Percentiles rank a stretch among this genome's conserved stretches.
phyloP scores from a whole-genome alignment of 805 yeast genomes.

The Tetrapisispora nanseiensis region DNA sequence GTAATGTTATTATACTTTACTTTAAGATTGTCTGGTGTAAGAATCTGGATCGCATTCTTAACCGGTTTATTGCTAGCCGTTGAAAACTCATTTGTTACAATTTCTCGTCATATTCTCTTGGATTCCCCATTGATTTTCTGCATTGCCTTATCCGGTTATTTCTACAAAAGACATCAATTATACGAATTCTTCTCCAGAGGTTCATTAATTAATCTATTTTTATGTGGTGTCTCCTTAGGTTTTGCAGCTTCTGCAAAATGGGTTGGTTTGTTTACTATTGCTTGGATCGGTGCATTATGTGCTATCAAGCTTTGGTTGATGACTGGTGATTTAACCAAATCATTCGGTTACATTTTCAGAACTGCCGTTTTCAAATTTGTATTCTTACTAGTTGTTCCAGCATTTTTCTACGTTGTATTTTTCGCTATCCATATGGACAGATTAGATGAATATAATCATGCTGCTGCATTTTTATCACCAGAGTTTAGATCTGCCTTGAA shows the following conservation, averaged over 20 bases:
- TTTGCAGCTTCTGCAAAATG: slow-evolving; percentile 68
- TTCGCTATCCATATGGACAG: slow-evolving; percentile 56
- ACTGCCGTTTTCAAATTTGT: slow-evolving; percentile 45
- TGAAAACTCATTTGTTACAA: slow-evolving; percentile 61
- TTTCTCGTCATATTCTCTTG: slow-evolving; percentile 62
- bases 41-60: slow-evolving; percentile 50
- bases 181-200: slow-evolving; percentile 47
- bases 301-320: slow-evolving; percentile 58
- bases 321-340: slow-evolving; percentile 56
- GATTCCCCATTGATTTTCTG: slow-evolving; percentile 72
- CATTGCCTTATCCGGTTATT: slow-evolving; percentile 60
- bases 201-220: slow-evolving; percentile 51
- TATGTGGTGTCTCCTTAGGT: slow-evolving; percentile 65
- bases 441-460: slow-evolving; percentile 56
- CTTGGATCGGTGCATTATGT: slow-evolving; percentile 63
- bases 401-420: slow-evolving; percentile 42
- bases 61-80: slow-evolving; percentile 46
- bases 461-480: slow-evolving; percentile 60
- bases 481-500: slow-evolving; percentile 58
- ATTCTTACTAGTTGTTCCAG: slow-evolving; percentile 50
- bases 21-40: slow-evolving; percentile 60
- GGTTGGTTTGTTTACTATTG: slow-evolving; percentile 76
- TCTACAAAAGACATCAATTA: slow-evolving; percentile 56
- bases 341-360: slow-evolving; percentile 34
- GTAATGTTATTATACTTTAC: slow-evolving; percentile 58